Percentiles rank a stretch among this genome's conserved stretches.
phyloP scores from a whole-genome alignment of 2,329 filamentous ascomycete genomes.

The Microdochium nivale region DNA sequence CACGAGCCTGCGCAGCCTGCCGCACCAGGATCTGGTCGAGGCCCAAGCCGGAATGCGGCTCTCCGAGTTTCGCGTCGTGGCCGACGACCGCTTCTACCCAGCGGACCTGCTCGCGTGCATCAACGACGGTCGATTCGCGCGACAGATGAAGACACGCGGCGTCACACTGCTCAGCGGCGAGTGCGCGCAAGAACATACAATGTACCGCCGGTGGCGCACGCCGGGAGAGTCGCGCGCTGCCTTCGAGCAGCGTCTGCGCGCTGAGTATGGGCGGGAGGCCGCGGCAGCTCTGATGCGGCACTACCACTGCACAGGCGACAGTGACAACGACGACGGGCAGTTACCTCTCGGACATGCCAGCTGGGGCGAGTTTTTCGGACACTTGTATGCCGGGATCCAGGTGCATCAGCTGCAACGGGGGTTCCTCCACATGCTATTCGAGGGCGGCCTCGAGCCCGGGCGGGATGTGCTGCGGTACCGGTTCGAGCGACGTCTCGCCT shows the following conservation, averaged over 20 bases:
- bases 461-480: constrained; percentile 5
- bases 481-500: constrained; percentile 5
- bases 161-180: constrained; percentile 6
- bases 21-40: constrained; percentile 1
- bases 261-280: constrained; percentile 3
- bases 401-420: constrained; percentile 5
- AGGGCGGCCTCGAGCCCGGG: constrained; percentile 2
- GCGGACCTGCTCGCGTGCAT: constrained; percentile 2
- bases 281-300: constrained; percentile 1
- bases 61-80: constrained; percentile 5
- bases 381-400: constrained; percentile 5
- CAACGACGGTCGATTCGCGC: constrained; percentile 4
- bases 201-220: constrained; percentile 5
- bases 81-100: constrained; percentile 3
- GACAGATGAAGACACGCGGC: constrained; percentile 6
- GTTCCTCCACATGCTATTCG: constrained; percentile 2
- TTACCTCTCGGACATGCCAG: constrained; percentile 1
- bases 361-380: constrained; percentile 6
- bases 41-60: constrained; percentile 4
- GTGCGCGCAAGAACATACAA: constrained; percentile 5
- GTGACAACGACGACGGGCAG: background rate
- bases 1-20: background rate
- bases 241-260: constrained; percentile 3
- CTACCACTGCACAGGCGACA: constrained; percentile 1
- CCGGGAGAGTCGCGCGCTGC: constrained; percentile 3